A percentile compares a stretch with the other conserved stretches of the same genome.
Evolutionary conservation across 768 basidiomycete species (phyloP).

Genomic region (Leccinum fibrillosum): DNA sequence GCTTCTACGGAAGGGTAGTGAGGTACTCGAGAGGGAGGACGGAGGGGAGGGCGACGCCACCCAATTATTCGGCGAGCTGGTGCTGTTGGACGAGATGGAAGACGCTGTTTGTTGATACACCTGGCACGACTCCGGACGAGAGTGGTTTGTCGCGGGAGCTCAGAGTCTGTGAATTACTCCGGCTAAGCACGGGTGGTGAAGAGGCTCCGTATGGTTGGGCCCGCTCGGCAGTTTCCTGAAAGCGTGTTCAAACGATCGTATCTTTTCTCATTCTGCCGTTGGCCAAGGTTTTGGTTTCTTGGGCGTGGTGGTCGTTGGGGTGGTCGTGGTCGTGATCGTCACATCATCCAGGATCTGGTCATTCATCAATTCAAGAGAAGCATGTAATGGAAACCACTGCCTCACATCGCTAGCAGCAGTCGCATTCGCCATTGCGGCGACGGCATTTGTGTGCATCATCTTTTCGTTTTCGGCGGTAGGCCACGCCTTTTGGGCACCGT

Average conservation of each 20-base stretch:
- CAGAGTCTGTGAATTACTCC: conserved; percentile 15
- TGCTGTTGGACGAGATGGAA: conserved; percentile 28
- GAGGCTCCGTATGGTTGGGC: conserved; percentile 45
- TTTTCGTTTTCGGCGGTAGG: conserved; percentile 47
- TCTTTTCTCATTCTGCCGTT: conserved; percentile 75
- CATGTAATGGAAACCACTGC: background rate
- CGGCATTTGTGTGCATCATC: conserved; percentile 36
- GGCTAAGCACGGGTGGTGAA: conserved; percentile 24
- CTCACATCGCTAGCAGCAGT: conserved; percentile 27
- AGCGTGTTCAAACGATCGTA: conserved; percentile 63
- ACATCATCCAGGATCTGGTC: conserved; percentile 5
- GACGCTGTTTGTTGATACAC: conserved; percentile 44
- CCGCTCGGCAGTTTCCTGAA: conserved; percentile 55
- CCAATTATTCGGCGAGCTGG: conserved; percentile 21
- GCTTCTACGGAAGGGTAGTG: conserved; percentile 63
- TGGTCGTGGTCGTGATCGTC: background rate
- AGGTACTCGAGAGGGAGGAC: conserved; percentile 32
- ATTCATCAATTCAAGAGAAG: conserved; percentile 3
- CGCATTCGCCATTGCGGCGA: conserved; percentile 26
- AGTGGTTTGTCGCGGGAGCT: conserved; percentile 6
- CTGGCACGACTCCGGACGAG: conserved; percentile 10
- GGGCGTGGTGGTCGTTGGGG: background rate
- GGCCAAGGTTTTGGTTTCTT: conserved; percentile 42
- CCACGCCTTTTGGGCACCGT: conserved; percentile 20
- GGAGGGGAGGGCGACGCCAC: conserved; percentile 29